Base-by-base conservation (phyloP, 2,329 filamentous ascomycete species). In the Sarocladium kiliense region DNA sequence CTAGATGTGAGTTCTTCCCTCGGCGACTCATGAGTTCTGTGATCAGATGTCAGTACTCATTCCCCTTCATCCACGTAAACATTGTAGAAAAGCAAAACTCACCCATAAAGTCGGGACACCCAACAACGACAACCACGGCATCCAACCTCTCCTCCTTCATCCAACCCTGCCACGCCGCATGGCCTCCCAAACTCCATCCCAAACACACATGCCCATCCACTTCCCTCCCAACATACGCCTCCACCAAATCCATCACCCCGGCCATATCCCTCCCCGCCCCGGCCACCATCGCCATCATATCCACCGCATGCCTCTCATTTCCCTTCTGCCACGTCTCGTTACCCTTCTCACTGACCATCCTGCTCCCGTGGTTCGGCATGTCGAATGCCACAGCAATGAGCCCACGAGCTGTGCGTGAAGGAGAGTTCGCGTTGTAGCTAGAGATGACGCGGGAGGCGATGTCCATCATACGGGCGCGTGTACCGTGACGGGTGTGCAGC, bases 301-400 rank as follows among this genome's bases (percentile, higher is more conserved):
- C 94, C 66, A 90, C 84, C 0, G 91, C 93, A 73, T 97, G 94
- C 6, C 78, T 81, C 34, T 79, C 75, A 66, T 97, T 96, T 27
- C 91, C 91, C 36, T 82, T 72, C 42, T 82, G 80, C 93, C 92
- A 97, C 3, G 87, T 79, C 62, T 86, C 77, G 68, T 97, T 97
- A 25, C 87, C 84, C 18, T 78, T 62, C 7, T 80, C 73, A 62
- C 86, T 79, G 2, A 93, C 81, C 57, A 85, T 71, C 55, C 94
- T 77, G 2, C 81, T 79, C 25, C 94, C 94, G 71, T 97, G 94
- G 69, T 97, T 97, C 45, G 93, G 82, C 75, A 96, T 91, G 72
- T 97, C 94, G 69, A 96, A 96, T 2, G 87, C 82, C 12, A 92
- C 81, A 2, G 89, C 91, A 51, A 97, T 85, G 39, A 97, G 71